Evolutionary conservation across 2,329 filamentous ascomycete genomes (phyloP).

Genomic region (Ophiobolus disseminans): DNA sequence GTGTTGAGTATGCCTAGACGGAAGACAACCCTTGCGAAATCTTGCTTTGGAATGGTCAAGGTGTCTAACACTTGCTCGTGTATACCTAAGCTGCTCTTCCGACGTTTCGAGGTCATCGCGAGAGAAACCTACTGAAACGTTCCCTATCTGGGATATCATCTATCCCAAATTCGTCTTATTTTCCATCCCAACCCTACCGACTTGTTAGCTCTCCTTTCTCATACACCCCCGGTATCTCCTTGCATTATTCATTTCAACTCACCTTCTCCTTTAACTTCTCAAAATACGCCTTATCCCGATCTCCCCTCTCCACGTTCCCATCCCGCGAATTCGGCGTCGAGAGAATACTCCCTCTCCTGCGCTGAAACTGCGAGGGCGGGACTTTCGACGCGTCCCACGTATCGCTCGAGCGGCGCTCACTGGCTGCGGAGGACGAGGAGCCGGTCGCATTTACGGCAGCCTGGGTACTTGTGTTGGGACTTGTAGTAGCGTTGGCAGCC

Average conservation of each 20-base stretch:
- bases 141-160: background rate
- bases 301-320: slow-evolving; percentile 62
- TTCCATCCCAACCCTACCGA: background rate
- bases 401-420: slow-evolving; percentile 46
- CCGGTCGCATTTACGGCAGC: too few species aligned
- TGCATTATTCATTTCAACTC: too few species aligned
- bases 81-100: too few species aligned
- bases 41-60: too few species aligned
- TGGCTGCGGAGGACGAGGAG: background rate
- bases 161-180: background rate
- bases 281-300: slow-evolving; percentile 63
- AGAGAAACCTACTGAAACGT: too few species aligned
- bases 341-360: slow-evolving; percentile 72
- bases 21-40: too few species aligned
- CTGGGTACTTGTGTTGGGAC: background rate
- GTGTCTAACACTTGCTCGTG: too few species aligned
- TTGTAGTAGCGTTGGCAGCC: background rate
- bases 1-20: too few species aligned
- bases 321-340: slow-evolving; percentile 70
- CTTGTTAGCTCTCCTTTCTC: background rate
- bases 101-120: too few species aligned
- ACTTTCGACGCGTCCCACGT: slow-evolving; percentile 69
- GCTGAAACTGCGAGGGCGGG: slow-evolving; percentile 72
- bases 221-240: background rate
- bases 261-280: slow-evolving; percentile 59